Evolutionary conservation across 2,329 filamentous ascomycete species (phyloP), one percentile per base, ranked within the genome.

Genomic region (Periconia digitata): DNA sequence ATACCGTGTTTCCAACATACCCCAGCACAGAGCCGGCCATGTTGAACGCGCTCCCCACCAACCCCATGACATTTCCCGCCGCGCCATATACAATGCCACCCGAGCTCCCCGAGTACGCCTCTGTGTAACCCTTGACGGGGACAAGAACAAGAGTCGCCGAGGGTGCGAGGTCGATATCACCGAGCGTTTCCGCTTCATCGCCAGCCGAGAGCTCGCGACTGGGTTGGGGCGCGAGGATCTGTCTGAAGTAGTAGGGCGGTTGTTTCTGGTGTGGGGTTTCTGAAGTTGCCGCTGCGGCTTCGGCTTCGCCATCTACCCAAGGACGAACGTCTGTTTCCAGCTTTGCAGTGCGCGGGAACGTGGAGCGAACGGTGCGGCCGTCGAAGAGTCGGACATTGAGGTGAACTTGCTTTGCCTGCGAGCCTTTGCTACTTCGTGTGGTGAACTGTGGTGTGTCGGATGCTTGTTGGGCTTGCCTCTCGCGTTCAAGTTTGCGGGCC

Each of bases 341-440:
- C 0, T 81, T 87, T 6, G 81, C 77, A 2, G 75, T 74, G 18
- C 84, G 82, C 10, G 83, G 75, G 68, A 96, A 95, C 16, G 81
- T 84, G 3, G 79, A 81, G 35, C 90, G 84, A 16, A 96, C 81
- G 1, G 85, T 91, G 10, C 85, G 86, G 8, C 92, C 92, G 64
- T 96, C 90, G 47, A 95, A 88, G 0, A 96, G 77, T 7, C 92
- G 83, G 16, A 96, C 82, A 61, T 94, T 90, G 1, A 96, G 74
- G 16, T 64, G 59, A 12, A 72, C 65, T 8, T 58, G 56, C 49
- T 59, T 58, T 59, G 69, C 46, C 54, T 63, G 64, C 7, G 65
- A 63, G 15, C 60, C 61, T 40, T 57, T 47, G 63, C 67, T 32
- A 56, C 63, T 47, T 27, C 53, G 44, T 29, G 39, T 34, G 12